phyloP scores from a whole-genome alignment of 2,329 filamentous ascomycete species.

The Fusarium humuli region DNA sequence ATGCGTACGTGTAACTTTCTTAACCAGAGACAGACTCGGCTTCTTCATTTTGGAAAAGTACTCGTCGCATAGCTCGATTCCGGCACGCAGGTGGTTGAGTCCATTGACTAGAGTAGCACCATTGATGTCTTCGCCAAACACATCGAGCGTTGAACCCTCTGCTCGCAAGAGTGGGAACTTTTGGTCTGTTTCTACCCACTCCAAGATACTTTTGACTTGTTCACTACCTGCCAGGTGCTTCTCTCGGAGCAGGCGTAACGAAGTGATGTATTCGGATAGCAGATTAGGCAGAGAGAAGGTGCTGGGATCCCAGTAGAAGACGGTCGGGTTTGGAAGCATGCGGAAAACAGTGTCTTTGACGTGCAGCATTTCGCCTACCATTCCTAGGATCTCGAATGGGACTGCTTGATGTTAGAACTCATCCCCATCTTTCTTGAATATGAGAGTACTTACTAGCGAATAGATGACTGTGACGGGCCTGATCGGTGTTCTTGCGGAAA shows the following conservation, averaged over 20 bases:
- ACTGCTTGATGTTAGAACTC: not conserved
- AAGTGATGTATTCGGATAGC: slow-evolving; percentile 18
- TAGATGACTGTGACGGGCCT: slow-evolving; percentile 32
- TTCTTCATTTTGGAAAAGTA: slow-evolving; percentile 28
- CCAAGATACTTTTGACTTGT: slow-evolving; percentile 15
- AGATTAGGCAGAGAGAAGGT: slow-evolving; percentile 30
- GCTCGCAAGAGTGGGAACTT: slow-evolving; percentile 22
- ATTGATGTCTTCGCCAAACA: slow-evolving; percentile 22
- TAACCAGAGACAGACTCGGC: not conserved
- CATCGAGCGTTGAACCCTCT: slow-evolving; percentile 25
- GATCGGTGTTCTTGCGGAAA: slow-evolving; percentile 41
- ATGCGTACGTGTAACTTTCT: slow-evolving; percentile 29
- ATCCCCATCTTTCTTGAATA: fast-evolving
- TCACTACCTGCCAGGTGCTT: not conserved
- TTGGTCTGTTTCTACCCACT: slow-evolving; percentile 25
- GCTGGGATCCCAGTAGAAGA: slow-evolving; percentile 37
- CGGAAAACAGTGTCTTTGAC: slow-evolving; percentile 54
- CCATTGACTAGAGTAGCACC: slow-evolving; percentile 28
- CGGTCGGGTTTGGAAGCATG: slow-evolving; percentile 56
- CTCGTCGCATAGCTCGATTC: slow-evolving; percentile 27
- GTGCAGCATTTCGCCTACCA: slow-evolving; percentile 53
- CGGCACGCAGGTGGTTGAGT: slow-evolving; percentile 21
- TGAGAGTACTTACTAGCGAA: slow-evolving; percentile 26
- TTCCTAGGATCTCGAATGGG: slow-evolving; percentile 52
- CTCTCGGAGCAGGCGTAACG: not conserved